Evolutionary conservation across 805 yeast genomes (phyloP).

Genomic region (Zygosaccharomyces rouxii): DNA sequence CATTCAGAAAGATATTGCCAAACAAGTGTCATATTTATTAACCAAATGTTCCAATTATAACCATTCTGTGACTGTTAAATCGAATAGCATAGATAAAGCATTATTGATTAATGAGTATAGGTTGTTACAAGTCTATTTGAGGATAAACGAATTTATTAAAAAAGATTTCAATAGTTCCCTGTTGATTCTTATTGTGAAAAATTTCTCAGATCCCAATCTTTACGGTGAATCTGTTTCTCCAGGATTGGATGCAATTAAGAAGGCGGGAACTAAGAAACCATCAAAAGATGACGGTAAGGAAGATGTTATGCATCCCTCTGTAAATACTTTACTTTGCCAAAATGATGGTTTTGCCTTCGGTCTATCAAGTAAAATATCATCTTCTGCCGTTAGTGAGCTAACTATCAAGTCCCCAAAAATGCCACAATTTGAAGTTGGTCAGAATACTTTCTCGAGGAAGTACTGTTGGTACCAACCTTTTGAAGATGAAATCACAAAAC

Average conservation of each 20-base stretch:
- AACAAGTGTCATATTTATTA: slow-evolving; percentile 46
- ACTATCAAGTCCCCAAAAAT: slow-evolving; percentile 24
- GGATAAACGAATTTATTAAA: slow-evolving; percentile 32
- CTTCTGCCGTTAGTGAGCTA: slow-evolving; percentile 38
- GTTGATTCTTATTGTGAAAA: slow-evolving; percentile 38
- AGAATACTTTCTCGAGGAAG: slow-evolving; percentile 22
- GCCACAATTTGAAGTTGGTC: slow-evolving; percentile 26
- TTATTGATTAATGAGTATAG: slow-evolving; percentile 41
- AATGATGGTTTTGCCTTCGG: slow-evolving; percentile 49
- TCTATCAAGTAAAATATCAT: slow-evolving; percentile 45
- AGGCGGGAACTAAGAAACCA: slow-evolving; percentile 18
- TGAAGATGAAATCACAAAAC: slow-evolving; percentile 35
- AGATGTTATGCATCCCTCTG: slow-evolving; percentile 19
- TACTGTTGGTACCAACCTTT: slow-evolving; percentile 36
- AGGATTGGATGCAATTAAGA: slow-evolving; percentile 11
- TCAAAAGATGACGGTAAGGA: slow-evolving; percentile 15
- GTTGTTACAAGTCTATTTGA: slow-evolving; percentile 43
- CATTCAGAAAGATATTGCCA: slow-evolving; percentile 41
- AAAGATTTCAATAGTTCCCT: slow-evolving; percentile 41
- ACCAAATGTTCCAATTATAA: slow-evolving; percentile 39
- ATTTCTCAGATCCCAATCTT: slow-evolving; percentile 45
- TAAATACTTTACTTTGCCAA: slow-evolving; percentile 24
- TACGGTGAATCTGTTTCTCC: slow-evolving; percentile 22
- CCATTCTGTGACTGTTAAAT: slow-evolving; percentile 29
- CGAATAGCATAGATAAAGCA: slow-evolving; percentile 29